Percentiles rank a stretch among this genome's conserved stretches.
Conservation (phyloP, 345 rosid species). For the Reutealis trisperma region DNA sequence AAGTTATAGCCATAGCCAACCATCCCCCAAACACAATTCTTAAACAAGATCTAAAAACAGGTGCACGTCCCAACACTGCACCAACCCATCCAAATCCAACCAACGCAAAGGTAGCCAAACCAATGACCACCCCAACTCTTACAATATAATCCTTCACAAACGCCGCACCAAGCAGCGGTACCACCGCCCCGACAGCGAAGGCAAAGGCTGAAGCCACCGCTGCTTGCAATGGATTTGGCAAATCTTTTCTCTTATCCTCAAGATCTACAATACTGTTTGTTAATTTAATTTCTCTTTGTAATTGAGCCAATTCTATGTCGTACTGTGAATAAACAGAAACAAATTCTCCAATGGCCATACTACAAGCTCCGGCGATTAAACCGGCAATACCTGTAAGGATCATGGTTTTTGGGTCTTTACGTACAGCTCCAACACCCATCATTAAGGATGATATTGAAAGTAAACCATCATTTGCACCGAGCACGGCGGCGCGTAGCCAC, state of each 20-base stretch:
- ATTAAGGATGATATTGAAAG: constrained; percentile 77
- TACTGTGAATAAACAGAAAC: constrained; percentile 77
- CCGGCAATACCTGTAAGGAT: constrained; percentile 72
- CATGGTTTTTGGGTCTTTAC: constrained; percentile 63
- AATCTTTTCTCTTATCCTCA: constrained; percentile 21
- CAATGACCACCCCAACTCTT: constrained; percentile 39
- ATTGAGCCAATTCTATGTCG: constrained; percentile 63
- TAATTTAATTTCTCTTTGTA: constrained; percentile 38
- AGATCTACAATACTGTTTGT: not conserved
- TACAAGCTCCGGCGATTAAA: constrained; percentile 68
- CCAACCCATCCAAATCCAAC: constrained; percentile 42
- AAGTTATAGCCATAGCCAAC: constrained; percentile 49
- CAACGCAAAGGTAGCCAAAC: constrained; percentile 34
- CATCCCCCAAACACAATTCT: constrained; percentile 52
- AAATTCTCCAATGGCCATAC: constrained; percentile 89
- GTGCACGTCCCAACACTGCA: constrained; percentile 37
- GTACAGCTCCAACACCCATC: constrained; percentile 81
- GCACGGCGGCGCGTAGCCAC: constrained; percentile 81
- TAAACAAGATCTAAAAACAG: constrained; percentile 28
- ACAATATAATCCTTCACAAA: constrained; percentile 31
- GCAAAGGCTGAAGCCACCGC: constrained; percentile 45
- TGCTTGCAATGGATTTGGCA: constrained; percentile 45
- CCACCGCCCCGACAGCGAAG: constrained; percentile 35
- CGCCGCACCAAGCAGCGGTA: constrained; percentile 41
- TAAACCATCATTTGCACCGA: constrained; percentile 81